Conservation (phyloP, 2,329 filamentous ascomycete genomes). For the Exutisphaerella laricina region DNA sequence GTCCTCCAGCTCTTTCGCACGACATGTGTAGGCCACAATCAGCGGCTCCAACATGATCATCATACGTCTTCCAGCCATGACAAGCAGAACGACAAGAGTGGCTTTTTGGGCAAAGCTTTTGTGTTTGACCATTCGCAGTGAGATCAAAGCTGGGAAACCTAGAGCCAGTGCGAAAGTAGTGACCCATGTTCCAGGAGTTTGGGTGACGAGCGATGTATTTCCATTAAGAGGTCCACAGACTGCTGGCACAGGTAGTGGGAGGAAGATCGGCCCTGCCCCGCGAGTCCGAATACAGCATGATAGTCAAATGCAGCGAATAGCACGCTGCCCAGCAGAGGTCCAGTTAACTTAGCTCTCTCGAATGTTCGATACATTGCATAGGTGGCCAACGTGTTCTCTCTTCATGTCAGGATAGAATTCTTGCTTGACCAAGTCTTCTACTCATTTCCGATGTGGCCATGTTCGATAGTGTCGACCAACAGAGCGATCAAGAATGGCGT, state of each 20-base stretch:
- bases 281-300: conserved; percentile 19
- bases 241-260: conserved; percentile 19
- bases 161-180: conserved; percentile 14
- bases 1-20: conserved; percentile 15
- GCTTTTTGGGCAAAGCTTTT: conserved; percentile 16
- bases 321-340: conserved; percentile 61
- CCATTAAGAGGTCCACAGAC: conserved; percentile 21
- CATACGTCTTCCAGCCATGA: conserved; percentile 14
- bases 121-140: conserved; percentile 20
- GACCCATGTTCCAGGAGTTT: conserved; percentile 11
- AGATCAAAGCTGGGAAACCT: conserved; percentile 12
- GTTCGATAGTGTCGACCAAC: conserved; percentile 61
- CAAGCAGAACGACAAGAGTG: conserved; percentile 17
- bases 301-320: conserved; percentile 51
- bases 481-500: conserved; percentile 59
- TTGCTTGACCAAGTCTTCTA: background rate
- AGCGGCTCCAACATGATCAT: conserved; percentile 21
- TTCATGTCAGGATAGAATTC: background rate
- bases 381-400: conserved; percentile 57
- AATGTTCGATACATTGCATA: conserved; percentile 56
- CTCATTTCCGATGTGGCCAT: conserved; percentile 48
- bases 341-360: conserved; percentile 57
- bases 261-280: conserved; percentile 20
- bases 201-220: background rate
- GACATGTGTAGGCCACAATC: conserved; percentile 20